These are phyloP conservation scores for Pythium periplocum DNA, from an alignment of 352 stramenopile genomes.

Conservation along the genomic window DNA sequence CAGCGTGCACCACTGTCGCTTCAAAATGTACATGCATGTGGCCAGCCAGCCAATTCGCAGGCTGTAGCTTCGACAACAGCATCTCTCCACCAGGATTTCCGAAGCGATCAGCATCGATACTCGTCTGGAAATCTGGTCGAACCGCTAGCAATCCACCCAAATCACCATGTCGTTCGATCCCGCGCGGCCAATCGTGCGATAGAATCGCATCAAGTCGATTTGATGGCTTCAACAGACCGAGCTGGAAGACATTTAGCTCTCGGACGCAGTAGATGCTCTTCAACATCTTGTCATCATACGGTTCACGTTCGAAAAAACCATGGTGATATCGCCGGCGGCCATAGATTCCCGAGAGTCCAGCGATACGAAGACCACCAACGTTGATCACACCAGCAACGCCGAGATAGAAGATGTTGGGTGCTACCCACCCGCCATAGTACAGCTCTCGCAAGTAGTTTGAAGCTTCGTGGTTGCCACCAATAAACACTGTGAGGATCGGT, in stretches of 20 bases:
- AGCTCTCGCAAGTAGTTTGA: constrained; percentile 92
- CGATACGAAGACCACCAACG: constrained; percentile 84
- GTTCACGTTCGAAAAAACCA: constrained; percentile 63
- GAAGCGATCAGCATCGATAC: constrained; percentile 80
- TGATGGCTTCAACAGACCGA: constrained; percentile 31
- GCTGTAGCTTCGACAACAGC: constrained; percentile 77
- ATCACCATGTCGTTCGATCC: constrained; percentile 88
- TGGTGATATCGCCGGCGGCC: constrained; percentile 66
- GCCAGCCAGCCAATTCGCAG: constrained; percentile 90
- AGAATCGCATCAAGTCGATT: constrained; percentile 82
- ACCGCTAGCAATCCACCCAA: constrained; percentile 44
- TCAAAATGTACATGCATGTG: constrained; percentile 95
- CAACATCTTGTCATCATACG: constrained; percentile 28
- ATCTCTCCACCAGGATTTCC: constrained; percentile 75
- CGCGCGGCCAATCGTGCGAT: constrained; percentile 92
- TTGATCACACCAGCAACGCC: constrained; percentile 83
- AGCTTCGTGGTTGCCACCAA: constrained; percentile 96
- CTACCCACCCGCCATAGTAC: constrained; percentile 93
- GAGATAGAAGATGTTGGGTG: constrained; percentile 96
- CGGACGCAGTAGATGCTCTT: constrained; percentile 89
- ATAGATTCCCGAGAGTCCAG: constrained; percentile 93
- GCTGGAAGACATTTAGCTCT: constrained; percentile 76
- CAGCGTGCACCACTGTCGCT: constrained; percentile 65
- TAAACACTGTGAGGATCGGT: constrained; percentile 91
- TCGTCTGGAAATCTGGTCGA: constrained; percentile 84